phyloP scores from a whole-genome alignment of 2,329 filamentous ascomycete genomes.

The Amesomyces nigricolor region DNA sequence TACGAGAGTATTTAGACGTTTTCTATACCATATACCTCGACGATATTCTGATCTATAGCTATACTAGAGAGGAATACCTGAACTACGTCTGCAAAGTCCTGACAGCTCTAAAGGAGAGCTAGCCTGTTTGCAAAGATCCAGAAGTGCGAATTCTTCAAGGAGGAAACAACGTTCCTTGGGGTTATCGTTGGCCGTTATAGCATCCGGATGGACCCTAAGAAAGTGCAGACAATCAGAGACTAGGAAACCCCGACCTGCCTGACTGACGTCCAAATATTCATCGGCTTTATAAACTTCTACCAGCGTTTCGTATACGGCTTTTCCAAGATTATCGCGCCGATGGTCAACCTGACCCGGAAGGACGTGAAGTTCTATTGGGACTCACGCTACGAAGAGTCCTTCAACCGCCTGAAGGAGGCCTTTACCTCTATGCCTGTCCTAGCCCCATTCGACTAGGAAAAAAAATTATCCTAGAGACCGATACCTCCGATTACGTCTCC shows the following conservation, averaged over 20 bases:
- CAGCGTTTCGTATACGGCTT: not conserved
- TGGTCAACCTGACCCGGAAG: not conserved
- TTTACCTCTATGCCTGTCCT: not conserved
- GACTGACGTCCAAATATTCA: not conserved
- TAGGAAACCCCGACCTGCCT: not conserved
- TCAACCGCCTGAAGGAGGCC: not conserved
- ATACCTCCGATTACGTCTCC: not conserved
- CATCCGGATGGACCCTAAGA: not conserved
- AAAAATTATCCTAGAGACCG: not conserved
- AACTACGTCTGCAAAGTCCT: not conserved
- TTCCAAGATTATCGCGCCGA: not conserved
- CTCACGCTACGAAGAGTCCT: not conserved
- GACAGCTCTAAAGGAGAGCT: not conserved
- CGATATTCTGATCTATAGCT: conserved; percentile 12
- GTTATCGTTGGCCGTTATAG: not conserved
- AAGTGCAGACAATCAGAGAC: not conserved
- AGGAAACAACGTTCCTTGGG: not conserved
- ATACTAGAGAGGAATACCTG: not conserved
- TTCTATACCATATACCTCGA: conserved; percentile 15
- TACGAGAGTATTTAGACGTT: conserved; percentile 1
- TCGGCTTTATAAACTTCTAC: conserved; percentile 9
- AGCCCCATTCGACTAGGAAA: not conserved
- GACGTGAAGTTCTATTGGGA: not conserved
- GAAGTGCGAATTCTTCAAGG: not conserved
- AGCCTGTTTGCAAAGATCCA: not conserved